A percentile compares a stretch with the other conserved stretches of the same genome.
Conservation (phyloP, 331 rosid genomes). For the Erythrophleum ivorense region DNA sequence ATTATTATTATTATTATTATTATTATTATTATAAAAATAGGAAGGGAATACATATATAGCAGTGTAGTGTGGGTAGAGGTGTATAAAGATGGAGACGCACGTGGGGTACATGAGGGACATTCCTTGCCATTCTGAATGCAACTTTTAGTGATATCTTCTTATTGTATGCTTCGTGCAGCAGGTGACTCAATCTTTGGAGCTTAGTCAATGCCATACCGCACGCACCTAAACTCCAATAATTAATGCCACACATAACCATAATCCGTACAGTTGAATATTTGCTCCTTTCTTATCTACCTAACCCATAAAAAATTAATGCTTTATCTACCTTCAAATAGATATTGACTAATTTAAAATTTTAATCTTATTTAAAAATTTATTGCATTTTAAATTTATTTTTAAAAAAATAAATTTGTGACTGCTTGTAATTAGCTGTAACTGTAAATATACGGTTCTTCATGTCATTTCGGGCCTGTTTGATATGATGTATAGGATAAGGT, state of each 20-base stretch:
- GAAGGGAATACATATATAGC: neutral
- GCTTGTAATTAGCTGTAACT: too few species aligned
- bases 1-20: too few species aligned
- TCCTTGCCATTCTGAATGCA: neutral
- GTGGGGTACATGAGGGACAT: neutral
- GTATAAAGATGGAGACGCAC: neutral
- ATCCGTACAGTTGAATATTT: neutral
- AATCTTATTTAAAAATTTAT: too few species aligned
- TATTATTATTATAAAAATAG: too few species aligned
- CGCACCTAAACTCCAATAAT: neutral
- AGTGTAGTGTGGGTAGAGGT: neutral
- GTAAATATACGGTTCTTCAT: too few species aligned
- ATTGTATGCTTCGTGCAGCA: neutral
- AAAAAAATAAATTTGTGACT: too few species aligned
- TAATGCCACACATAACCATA: neutral
- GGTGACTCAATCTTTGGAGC: neutral
- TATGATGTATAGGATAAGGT: too few species aligned
- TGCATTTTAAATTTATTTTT: too few species aligned
- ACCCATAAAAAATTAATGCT: neutral
- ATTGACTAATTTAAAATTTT: too few species aligned
- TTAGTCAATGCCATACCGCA: slow-evolving; percentile 1
- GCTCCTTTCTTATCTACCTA: neutral
- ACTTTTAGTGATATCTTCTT: neutral
- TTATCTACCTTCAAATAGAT: neutral
- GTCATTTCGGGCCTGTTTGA: too few species aligned